Percentiles rank a stretch among this genome's conserved stretches.
Conservation (phyloP, 192 early-diverging fungal species). For the Rhizoclosmatium sp. region DNA sequence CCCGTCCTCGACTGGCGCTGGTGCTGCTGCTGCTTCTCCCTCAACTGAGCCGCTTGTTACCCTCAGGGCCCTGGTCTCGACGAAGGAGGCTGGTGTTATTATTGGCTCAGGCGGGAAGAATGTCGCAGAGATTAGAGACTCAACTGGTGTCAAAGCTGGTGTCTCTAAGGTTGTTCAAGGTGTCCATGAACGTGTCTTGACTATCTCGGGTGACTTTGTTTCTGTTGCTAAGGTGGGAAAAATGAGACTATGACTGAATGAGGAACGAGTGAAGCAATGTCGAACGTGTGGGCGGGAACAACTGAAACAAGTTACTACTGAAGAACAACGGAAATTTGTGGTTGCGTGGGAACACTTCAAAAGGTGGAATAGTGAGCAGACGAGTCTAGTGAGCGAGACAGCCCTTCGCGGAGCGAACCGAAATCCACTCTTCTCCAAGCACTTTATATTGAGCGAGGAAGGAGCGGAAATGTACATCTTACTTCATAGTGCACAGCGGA, state of each 20-base stretch:
- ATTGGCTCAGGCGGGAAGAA: conserved; percentile 76
- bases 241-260: background rate
- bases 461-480: too few relatives aligned
- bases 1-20: background rate
- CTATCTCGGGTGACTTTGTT: conserved; percentile 39
- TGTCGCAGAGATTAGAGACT: conserved; percentile 84
- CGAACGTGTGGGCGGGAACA: background rate
- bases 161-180: conserved; percentile 89
- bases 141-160: conserved; percentile 85
- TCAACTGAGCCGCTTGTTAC: conserved; percentile 50
- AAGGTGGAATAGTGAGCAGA: too few relatives aligned
- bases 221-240: conserved; percentile 38
- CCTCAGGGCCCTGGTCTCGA: conserved; percentile 84
- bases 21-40: background rate
- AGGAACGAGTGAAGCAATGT: background rate
- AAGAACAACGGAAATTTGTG: background rate
- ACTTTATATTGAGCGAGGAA: too few relatives aligned
- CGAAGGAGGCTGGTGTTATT: conserved; percentile 88
- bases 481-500: too few relatives aligned
- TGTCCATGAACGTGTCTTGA: conserved; percentile 77
- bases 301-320: background rate
- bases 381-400: too few relatives aligned
- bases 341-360: too few relatives aligned
- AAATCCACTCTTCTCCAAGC: too few relatives aligned
- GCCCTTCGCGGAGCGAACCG: too few relatives aligned